phyloP scores from a whole-genome alignment of 345 rosid genomes.

The Pugionium cornutum region DNA sequence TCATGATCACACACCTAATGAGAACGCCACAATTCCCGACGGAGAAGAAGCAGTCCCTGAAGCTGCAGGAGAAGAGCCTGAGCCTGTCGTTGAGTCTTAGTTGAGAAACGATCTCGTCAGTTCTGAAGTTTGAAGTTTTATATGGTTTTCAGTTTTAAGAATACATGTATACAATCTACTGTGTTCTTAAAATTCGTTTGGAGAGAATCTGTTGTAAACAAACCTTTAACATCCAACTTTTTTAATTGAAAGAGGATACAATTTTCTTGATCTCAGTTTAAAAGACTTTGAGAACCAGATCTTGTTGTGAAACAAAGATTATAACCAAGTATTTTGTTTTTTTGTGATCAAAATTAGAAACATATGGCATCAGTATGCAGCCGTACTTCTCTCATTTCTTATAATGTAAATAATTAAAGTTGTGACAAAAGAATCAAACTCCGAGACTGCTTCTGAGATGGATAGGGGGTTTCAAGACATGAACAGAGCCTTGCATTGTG shows the following conservation, averaged over 20 bases:
- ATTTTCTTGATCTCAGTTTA: background rate
- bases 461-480: conserved; percentile 36
- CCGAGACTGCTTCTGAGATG: conserved; percentile 11
- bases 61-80: conserved; percentile 35
- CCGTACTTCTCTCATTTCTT: conserved; percentile 21
- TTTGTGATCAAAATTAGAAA: conserved; percentile 29
- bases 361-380: conserved; percentile 1
- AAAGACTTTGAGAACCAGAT: conserved; percentile 3
- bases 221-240: conserved; percentile 26
- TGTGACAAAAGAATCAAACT: conserved; percentile 26
- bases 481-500: conserved; percentile 43
- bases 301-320: conserved; percentile 13
- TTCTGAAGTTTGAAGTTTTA: conserved; percentile 30
- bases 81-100: conserved; percentile 35
- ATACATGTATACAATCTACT: conserved; percentile 21
- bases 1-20: conserved; percentile 37
- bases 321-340: conserved; percentile 18
- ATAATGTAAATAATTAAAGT: conserved; percentile 32
- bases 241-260: background rate
- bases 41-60: conserved; percentile 26
- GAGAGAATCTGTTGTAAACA: conserved; percentile 32
- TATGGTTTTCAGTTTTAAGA: conserved; percentile 22
- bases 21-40: conserved; percentile 11
- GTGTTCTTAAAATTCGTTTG: conserved; percentile 14
- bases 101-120: background rate